Percentiles rank a stretch among this genome's conserved stretches.
These are phyloP conservation scores for Elaeagnus macrophylla DNA, from an alignment of 306 rosid species.

Conservation along the genomic window DNA sequence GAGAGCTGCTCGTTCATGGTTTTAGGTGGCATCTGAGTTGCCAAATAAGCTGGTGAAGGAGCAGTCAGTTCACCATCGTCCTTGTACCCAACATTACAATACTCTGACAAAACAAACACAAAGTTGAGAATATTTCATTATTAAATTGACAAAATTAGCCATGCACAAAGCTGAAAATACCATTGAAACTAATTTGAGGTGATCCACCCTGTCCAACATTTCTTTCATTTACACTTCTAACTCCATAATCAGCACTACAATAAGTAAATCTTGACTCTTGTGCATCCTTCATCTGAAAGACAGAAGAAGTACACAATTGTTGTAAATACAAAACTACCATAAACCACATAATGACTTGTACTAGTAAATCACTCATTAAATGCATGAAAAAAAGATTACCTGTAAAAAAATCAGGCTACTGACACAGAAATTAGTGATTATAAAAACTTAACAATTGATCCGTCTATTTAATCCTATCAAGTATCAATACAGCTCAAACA, in stretches of 20 bases:
- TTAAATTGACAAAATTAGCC: slow-evolving; percentile 13
- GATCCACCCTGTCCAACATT: slow-evolving; percentile 29
- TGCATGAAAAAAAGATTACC: too few relatives aligned
- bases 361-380: too few relatives aligned
- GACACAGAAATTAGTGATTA: too few relatives aligned
- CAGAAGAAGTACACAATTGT: too few relatives aligned
- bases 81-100: slow-evolving; percentile 26
- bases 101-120: slow-evolving; percentile 45
- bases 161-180: slow-evolving; percentile 22
- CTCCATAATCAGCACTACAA: slow-evolving; percentile 27
- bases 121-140: slow-evolving; percentile 26
- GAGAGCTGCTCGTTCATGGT: slow-evolving; percentile 17
- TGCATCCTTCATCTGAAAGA: slow-evolving; percentile 46
- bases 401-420: too few relatives aligned
- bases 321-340: too few relatives aligned
- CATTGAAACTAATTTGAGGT: slow-evolving; percentile 26
- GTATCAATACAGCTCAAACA: too few relatives aligned
- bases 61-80: slow-evolving; percentile 34
- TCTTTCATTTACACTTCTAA: slow-evolving; percentile 22
- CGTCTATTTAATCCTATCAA: too few relatives aligned
- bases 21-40: slow-evolving; percentile 20
- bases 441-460: too few relatives aligned
- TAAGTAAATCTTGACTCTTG: slow-evolving; percentile 30
- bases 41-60: slow-evolving; percentile 20
- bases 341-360: too few relatives aligned